These are phyloP conservation scores for Botrytis cinerea DNA, from an alignment of 2,329 filamentous ascomycete species.

Conservation along the genomic window DNA sequence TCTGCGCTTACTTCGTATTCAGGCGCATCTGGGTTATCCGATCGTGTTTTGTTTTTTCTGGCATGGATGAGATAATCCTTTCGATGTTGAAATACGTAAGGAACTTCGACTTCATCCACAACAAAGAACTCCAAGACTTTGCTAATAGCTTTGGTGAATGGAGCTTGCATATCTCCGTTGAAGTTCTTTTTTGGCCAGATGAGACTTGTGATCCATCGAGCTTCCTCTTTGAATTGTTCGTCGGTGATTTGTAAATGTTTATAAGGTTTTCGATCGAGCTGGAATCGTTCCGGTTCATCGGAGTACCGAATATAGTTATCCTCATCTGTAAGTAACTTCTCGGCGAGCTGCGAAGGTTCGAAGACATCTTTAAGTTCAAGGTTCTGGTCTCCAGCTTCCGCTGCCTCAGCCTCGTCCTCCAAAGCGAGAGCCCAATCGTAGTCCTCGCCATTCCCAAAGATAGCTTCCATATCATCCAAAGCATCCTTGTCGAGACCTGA, in stretches of 20 bases:
- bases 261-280: slow-evolving; percentile 87
- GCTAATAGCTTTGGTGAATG: slow-evolving; percentile 84
- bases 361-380: slow-evolving; percentile 97
- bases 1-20: slow-evolving; percentile 77
- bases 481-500: slow-evolving; percentile 88
- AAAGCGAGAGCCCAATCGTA: slow-evolving; percentile 92
- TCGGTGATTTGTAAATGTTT: slow-evolving; percentile 76
- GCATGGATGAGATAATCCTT: slow-evolving; percentile 97
- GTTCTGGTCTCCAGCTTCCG: slow-evolving; percentile 75
- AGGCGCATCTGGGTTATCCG: slow-evolving; percentile 66
- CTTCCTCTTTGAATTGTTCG: slow-evolving; percentile 88
- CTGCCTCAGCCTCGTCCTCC: slow-evolving; percentile 82
- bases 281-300: slow-evolving; percentile 92
- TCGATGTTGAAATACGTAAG: slow-evolving; percentile 96
- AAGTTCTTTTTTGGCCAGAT: slow-evolving; percentile 82
- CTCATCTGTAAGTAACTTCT: slow-evolving; percentile 93
- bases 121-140: slow-evolving; percentile 96
- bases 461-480: slow-evolving; percentile 92
- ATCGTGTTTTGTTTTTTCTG: slow-evolving; percentile 63
- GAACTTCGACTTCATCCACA: slow-evolving; percentile 90
- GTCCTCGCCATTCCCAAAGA: slow-evolving; percentile 93
- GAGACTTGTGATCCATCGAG: slow-evolving; percentile 85
- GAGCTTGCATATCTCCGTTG: slow-evolving; percentile 67
- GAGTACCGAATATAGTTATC: slow-evolving; percentile 87
- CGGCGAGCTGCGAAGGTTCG: slow-evolving; percentile 89